phyloP scores from a whole-genome alignment of 345 rosid species.

The Salix caprea region DNA sequence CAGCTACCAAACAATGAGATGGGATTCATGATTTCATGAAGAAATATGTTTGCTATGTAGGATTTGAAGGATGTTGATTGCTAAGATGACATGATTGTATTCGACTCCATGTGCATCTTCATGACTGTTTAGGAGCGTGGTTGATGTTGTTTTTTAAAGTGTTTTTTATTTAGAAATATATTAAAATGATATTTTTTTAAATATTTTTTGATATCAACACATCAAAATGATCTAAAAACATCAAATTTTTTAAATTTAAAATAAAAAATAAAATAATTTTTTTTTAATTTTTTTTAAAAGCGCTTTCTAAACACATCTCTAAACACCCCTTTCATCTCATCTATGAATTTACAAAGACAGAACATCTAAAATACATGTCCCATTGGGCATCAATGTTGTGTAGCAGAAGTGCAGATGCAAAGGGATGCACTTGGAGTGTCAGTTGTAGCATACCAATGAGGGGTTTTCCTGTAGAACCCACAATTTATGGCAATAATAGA shows the following conservation, averaged over 20 bases:
- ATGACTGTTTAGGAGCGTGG: accelerated
- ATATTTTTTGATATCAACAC: accelerated
- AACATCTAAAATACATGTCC: background rate
- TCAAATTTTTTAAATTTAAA: too few relatives aligned
- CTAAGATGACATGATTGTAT: background rate
- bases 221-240: too few relatives aligned
- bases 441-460: slow-evolving; percentile 21
- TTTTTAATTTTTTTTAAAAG: too few relatives aligned
- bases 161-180: too few relatives aligned
- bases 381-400: background rate
- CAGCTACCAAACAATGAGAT: background rate
- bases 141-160: too few relatives aligned
- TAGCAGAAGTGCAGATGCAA: background rate
- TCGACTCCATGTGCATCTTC: too few relatives aligned
- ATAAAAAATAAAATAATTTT: too few relatives aligned
- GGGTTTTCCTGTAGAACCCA: slow-evolving; percentile 13
- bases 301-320: accelerated
- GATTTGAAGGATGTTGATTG: background rate
- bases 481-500: background rate
- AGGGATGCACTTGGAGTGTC: background rate
- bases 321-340: background rate
- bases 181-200: too few relatives aligned
- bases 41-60: background rate
- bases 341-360: background rate
- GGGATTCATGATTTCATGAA: background rate